Conservation (phyloP, 2,329 filamentous ascomycete genomes). For the Geosmithia morbida region DNA sequence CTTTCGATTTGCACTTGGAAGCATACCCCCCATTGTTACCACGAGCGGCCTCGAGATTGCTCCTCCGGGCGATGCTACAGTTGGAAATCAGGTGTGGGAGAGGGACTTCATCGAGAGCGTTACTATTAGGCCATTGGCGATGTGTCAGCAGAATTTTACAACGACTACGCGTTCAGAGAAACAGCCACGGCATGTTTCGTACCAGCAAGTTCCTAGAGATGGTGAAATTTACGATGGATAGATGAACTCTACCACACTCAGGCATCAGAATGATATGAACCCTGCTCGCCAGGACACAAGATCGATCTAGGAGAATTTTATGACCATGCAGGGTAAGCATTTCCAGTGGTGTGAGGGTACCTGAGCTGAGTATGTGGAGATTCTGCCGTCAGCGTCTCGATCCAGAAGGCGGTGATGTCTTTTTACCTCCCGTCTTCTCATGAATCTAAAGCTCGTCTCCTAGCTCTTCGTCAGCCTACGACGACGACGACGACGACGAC, state of each 20-base stretch:
- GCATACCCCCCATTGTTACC: neutral
- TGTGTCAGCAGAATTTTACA: neutral
- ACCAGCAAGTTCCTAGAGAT: too few relatives aligned
- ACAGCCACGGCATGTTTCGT: too few relatives aligned
- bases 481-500: neutral
- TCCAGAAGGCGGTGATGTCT: neutral
- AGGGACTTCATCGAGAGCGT: neutral
- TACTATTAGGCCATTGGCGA: neutral
- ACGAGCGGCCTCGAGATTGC: neutral
- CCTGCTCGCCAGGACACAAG: neutral
- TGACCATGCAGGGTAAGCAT: neutral
- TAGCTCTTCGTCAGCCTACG: neutral
- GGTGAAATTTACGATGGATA: too few relatives aligned
- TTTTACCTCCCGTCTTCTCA: neutral
- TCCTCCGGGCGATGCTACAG: neutral
- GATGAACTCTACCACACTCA: too few relatives aligned
- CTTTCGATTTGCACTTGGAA: too few relatives aligned
- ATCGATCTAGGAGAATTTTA: neutral
- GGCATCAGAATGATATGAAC: neutral
- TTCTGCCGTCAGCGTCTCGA: neutral
- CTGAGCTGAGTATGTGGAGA: neutral
- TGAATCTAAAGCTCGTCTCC: neutral
- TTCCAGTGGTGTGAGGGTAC: neutral
- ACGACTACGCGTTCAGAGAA: too few relatives aligned
- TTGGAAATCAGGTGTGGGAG: neutral